Evolutionary conservation across 176 grass and related monocot species (phyloP).

Genomic region (Musa beccarii): DNA sequence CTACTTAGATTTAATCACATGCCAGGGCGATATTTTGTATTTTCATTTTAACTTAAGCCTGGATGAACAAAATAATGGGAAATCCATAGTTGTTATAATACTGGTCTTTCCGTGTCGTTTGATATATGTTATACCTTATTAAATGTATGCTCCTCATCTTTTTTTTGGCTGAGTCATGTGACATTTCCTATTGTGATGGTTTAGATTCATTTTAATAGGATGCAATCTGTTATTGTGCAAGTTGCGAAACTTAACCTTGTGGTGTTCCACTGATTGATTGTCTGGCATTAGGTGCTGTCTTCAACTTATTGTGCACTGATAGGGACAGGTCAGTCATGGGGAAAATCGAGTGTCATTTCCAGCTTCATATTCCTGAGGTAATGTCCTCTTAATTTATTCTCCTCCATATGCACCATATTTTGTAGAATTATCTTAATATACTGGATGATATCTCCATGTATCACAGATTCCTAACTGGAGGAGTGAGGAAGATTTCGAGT

Average conservation of each 20-base stretch:
- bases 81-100: no score
- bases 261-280: neutral
- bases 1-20: no score
- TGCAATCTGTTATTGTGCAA: neutral
- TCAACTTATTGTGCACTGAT: conserved; percentile 73
- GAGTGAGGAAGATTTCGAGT: conserved; percentile 74
- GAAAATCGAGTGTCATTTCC: conserved; percentile 78
- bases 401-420: neutral
- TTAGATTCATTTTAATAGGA: no score
- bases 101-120: no score
- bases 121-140: no score
- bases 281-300: conserved; percentile 71
- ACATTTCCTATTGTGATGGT: neutral
- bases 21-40: no score
- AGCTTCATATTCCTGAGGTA: conserved; percentile 26
- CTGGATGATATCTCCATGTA: no score
- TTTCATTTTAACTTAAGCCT: no score
- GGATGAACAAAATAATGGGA: no score
- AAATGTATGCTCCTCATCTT: no score
- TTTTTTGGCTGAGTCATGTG: neutral
- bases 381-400: neutral
- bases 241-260: no score
- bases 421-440: neutral
- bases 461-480: conserved; percentile 59
- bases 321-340: conserved; percentile 64